Evolutionary conservation across 2,329 filamentous ascomycete genomes (phyloP).

Genomic region (Alternaria burnsii): DNA sequence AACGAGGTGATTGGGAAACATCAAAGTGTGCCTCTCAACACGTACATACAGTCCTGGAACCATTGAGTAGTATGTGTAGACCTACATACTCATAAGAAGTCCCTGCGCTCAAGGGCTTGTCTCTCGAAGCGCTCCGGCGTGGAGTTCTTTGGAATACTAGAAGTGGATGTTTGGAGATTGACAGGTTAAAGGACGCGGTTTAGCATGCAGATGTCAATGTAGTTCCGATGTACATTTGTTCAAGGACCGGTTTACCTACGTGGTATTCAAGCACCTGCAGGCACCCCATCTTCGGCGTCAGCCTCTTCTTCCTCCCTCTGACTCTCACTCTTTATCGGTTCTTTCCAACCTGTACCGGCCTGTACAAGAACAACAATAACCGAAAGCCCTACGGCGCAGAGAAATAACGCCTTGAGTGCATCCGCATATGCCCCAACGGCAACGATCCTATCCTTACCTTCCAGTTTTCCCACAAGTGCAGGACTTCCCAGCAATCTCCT

Average conservation of each 20-base stretch:
- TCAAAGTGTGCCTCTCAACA: background rate
- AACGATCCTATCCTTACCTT: constrained; percentile 60
- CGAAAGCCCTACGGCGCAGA: constrained; percentile 61
- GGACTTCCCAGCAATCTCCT: constrained; percentile 67
- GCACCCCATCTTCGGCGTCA: constrained; percentile 32
- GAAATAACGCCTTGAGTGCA: constrained; percentile 63
- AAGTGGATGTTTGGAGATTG: background rate
- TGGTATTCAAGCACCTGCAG: constrained; percentile 26
- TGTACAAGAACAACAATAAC: constrained; percentile 62
- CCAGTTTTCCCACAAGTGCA: constrained; percentile 60
- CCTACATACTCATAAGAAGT: background rate
- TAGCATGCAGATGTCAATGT: background rate
- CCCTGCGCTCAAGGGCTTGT: background rate
- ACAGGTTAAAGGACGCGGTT: background rate
- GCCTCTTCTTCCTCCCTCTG: constrained; percentile 29
- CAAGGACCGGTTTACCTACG: background rate
- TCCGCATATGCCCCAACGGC: constrained; percentile 64
- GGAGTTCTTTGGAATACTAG: background rate
- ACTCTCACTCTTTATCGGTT: constrained; percentile 36
- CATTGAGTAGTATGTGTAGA: background rate
- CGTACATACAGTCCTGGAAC: background rate
- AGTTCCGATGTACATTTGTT: background rate
- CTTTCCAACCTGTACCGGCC: constrained; percentile 66
- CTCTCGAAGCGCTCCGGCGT: background rate
- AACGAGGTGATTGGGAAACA: background rate